Conservation (phyloP, 805 yeast species). For the Hanseniaspora occidentalis region DNA sequence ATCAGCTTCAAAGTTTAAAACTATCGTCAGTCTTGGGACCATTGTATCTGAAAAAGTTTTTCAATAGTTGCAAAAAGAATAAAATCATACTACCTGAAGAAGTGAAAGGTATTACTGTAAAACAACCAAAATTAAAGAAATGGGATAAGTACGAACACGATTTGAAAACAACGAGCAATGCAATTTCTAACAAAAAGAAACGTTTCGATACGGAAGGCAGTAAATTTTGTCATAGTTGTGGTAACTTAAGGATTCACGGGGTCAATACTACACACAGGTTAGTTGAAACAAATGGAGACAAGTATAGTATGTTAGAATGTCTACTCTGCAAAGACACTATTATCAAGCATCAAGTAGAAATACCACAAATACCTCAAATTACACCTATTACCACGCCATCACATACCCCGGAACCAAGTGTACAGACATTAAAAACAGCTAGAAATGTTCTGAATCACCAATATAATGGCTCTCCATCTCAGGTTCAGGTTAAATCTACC, state of each 20-base stretch:
- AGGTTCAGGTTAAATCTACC: not conserved
- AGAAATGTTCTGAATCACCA: not conserved
- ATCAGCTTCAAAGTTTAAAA: not conserved
- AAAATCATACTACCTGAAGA: conserved; percentile 4
- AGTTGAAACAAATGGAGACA: not conserved
- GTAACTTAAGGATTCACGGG: not conserved
- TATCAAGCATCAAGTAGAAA: too few species aligned
- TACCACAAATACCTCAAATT: too few species aligned
- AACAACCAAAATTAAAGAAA: conserved; percentile 2
- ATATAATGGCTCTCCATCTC: not conserved
- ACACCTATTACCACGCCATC: too few species aligned
- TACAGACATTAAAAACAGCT: not conserved
- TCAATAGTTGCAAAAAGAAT: conserved; percentile 4
- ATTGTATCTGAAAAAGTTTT: conserved; percentile 2
- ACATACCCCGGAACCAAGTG: not conserved
- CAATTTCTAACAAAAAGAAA: too few species aligned
- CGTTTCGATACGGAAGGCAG: too few species aligned
- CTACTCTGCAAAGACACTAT: not conserved
- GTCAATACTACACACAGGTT: not conserved
- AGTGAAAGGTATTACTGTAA: conserved; percentile 4
- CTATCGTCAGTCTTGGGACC: conserved; percentile 1
- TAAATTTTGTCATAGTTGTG: not conserved
- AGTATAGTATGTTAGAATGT: not conserved
- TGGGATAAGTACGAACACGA: conserved; percentile 1
- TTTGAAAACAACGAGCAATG: not conserved